Percentiles rank a stretch among this genome's conserved stretches.
phyloP scores from a whole-genome alignment of 2,329 filamentous ascomycete genomes.

The Aspergillus aculeatinus region DNA sequence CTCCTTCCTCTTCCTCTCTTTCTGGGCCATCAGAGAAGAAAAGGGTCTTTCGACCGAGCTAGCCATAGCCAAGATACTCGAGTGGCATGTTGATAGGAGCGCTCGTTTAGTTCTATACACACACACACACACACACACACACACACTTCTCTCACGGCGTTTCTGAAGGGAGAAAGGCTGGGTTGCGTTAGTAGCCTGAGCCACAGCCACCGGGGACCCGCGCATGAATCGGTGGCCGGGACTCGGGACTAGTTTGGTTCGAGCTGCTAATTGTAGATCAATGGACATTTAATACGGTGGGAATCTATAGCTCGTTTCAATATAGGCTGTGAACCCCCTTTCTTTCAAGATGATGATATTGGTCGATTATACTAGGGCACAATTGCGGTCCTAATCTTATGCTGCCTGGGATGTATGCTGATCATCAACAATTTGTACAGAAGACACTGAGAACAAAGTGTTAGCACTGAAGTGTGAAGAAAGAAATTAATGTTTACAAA shows the following conservation, averaged over 20 bases:
- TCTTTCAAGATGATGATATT: background rate
- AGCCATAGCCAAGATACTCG: background rate
- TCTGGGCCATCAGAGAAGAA: background rate
- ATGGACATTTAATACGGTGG: background rate
- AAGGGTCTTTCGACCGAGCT: background rate
- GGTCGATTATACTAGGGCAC: background rate
- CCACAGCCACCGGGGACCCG: background rate
- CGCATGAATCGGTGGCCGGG: background rate
- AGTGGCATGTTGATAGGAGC: background rate
- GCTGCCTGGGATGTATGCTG: background rate
- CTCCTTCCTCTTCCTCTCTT: background rate
- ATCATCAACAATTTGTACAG: background rate
- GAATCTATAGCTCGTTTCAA: background rate
- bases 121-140: too few relatives aligned
- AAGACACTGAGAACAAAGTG: background rate
- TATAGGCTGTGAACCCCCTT: background rate
- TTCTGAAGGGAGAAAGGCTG: background rate
- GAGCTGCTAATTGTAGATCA: slow-evolving; percentile 9
- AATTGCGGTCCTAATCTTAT: background rate
- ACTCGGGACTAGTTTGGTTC: background rate
- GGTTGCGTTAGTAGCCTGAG: background rate
- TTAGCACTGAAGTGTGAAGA: background rate
- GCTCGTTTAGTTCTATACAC: background rate
- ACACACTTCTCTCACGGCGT: background rate
- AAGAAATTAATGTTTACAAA: background rate